Conservation (phyloP, 2,329 filamentous ascomycete genomes). For the Triangularia verruculosa region DNA sequence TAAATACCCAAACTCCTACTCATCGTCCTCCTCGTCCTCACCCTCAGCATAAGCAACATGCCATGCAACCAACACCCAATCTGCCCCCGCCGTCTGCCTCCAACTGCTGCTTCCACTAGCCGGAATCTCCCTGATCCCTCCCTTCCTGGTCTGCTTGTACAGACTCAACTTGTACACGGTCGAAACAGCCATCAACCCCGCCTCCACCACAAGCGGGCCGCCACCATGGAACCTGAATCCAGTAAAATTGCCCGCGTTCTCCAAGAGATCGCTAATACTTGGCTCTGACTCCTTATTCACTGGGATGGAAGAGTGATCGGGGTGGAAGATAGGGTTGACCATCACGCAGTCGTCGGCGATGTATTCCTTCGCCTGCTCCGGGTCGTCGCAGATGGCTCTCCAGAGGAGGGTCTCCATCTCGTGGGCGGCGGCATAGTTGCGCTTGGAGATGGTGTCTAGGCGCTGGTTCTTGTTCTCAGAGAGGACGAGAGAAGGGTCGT, state of each 20-base stretch:
- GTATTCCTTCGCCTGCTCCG: slow-evolving; percentile 36
- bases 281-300: slow-evolving; percentile 31
- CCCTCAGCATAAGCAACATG: slow-evolving; percentile 25
- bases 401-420: slow-evolving; percentile 40
- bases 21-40: slow-evolving; percentile 17
- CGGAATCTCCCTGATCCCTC: slow-evolving; percentile 29
- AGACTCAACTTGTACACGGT: slow-evolving; percentile 35
- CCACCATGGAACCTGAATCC: slow-evolving; percentile 34
- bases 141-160: slow-evolving; percentile 27
- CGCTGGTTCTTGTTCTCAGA: slow-evolving; percentile 32
- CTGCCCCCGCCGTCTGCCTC: slow-evolving; percentile 38
- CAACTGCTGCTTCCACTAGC: slow-evolving; percentile 33
- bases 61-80: slow-evolving; percentile 32
- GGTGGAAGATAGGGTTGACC: slow-evolving; percentile 36
- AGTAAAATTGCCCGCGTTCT: slow-evolving; percentile 29
- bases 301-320: slow-evolving; percentile 27
- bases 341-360: slow-evolving; percentile 39
- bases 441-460: slow-evolving; percentile 38
- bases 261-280: slow-evolving; percentile 32
- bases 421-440: slow-evolving; percentile 37
- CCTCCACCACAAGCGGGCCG: slow-evolving; percentile 36
- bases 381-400: slow-evolving; percentile 39
- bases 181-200: slow-evolving; percentile 38
- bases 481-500: slow-evolving; percentile 25
- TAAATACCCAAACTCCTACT: slow-evolving; percentile 15